These are phyloP conservation scores for Quercus agrifolia DNA, from an alignment of 306 rosid species.

Conservation along the genomic window DNA sequence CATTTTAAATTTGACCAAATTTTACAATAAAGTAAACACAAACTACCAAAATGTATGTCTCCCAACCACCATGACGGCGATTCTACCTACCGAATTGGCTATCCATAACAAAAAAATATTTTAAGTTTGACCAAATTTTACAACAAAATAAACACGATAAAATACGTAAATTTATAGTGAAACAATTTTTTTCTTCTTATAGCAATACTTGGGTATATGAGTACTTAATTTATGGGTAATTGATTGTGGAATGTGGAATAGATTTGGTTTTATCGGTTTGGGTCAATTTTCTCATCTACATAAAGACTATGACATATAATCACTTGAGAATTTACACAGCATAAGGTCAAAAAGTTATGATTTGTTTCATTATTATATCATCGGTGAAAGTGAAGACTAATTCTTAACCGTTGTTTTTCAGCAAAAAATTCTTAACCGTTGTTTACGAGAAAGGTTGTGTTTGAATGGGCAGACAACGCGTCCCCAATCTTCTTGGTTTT, in stretches of 20 bases:
- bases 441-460: conserved; percentile 13
- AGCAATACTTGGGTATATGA: too few species aligned
- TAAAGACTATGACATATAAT: not conserved
- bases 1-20: too few species aligned
- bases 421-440: not conserved
- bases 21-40: too few species aligned
- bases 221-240: too few species aligned
- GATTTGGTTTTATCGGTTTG: not conserved
- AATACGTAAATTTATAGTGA: too few species aligned
- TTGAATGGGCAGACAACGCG: conserved; percentile 30
- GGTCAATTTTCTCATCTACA: not conserved
- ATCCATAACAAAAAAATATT: too few species aligned
- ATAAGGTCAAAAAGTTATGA: conserved; percentile 49
- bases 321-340: conserved; percentile 14
- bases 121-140: too few species aligned
- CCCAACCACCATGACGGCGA: too few species aligned
- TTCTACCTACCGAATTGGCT: too few species aligned
- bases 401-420: not conserved
- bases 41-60: too few species aligned
- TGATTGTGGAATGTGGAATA: not conserved
- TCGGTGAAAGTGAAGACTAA: not conserved
- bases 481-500: conserved; percentile 18
- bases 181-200: too few species aligned
- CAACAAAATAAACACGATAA: too few species aligned
- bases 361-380: conserved; percentile 23